These are phyloP conservation scores for Arthrinium puccinioides DNA, from an alignment of 2,329 filamentous ascomycete species.

Conservation along the genomic window DNA sequence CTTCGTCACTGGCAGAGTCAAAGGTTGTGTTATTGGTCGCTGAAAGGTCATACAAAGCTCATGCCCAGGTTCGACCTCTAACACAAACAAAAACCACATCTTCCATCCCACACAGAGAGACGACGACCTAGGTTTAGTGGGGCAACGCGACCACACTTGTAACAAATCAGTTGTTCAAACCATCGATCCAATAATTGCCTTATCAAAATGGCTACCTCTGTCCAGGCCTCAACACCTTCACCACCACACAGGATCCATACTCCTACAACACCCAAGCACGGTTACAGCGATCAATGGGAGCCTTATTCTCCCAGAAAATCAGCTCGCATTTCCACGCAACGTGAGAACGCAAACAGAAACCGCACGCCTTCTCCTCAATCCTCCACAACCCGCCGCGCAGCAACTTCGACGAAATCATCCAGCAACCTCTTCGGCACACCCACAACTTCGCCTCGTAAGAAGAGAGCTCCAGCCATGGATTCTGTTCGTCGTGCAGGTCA, in stretches of 20 bases:
- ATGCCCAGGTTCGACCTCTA: too few relatives aligned
- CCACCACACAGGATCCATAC: constrained; percentile 53
- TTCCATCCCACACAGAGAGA: too few relatives aligned
- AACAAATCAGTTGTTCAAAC: too few relatives aligned
- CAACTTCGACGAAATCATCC: constrained; percentile 18
- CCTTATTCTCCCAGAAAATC: constrained; percentile 68
- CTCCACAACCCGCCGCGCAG: constrained; percentile 16
- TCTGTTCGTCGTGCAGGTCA: constrained; percentile 36
- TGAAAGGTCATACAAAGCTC: too few relatives aligned
- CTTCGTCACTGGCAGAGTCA: too few relatives aligned
- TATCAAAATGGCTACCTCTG: constrained; percentile 26
- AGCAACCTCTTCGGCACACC: constrained; percentile 26
- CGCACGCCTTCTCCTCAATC: constrained; percentile 49
- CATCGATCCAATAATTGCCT: background rate
- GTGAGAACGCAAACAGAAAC: constrained; percentile 35
- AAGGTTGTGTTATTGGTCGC: too few relatives aligned
- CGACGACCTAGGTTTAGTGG: too few relatives aligned
- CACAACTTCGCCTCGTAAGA: constrained; percentile 42
- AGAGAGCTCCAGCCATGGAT: constrained; percentile 38
- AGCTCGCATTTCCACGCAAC: constrained; percentile 53
- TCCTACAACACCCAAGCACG: constrained; percentile 62
- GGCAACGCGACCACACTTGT: too few relatives aligned
- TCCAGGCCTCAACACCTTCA: constrained; percentile 49
- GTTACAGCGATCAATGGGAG: constrained; percentile 61
- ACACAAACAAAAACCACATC: too few relatives aligned